These are phyloP conservation scores for Mycotypha africana DNA, from an alignment of 371 early-diverging fungal genomes.

Conservation along the genomic window DNA sequence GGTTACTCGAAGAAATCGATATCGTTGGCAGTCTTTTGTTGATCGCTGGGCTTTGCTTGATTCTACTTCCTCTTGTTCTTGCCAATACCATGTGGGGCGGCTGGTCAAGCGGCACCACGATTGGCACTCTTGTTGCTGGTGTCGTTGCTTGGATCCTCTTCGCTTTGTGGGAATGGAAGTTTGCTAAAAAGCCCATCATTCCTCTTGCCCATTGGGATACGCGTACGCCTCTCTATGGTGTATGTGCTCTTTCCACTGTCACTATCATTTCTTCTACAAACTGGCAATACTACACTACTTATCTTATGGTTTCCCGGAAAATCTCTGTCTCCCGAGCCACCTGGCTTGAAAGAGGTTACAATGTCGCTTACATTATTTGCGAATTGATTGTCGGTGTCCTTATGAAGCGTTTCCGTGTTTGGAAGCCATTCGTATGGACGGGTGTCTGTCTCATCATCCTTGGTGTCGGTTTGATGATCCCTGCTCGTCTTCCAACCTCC, in stretches of 20 bases:
- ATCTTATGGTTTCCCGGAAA: constrained; percentile 39
- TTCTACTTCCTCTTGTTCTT: constrained; percentile 40
- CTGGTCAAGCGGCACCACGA: constrained; percentile 23
- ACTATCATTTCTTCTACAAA: constrained; percentile 38
- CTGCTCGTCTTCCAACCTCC: constrained; percentile 31
- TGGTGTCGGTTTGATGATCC: constrained; percentile 38
- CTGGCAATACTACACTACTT: constrained; percentile 33
- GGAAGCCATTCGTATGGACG: constrained; percentile 48
- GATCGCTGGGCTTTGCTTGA: constrained; percentile 31
- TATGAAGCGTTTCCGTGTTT: constrained; percentile 40
- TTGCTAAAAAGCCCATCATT: constrained; percentile 40
- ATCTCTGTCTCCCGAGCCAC: constrained; percentile 18
- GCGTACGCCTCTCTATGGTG: constrained; percentile 39
- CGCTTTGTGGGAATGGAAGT: constrained; percentile 42
- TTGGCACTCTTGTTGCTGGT: constrained; percentile 19
- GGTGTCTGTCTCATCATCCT: constrained; percentile 53
- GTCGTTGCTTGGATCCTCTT: constrained; percentile 22
- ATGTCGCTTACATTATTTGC: constrained; percentile 27
- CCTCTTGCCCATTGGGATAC: constrained; percentile 38
- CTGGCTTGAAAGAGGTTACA: constrained; percentile 35
- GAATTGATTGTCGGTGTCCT: constrained; percentile 27
- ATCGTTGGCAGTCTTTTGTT: constrained; percentile 37
- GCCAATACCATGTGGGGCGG: constrained; percentile 35
- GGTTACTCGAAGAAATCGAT: constrained; percentile 39
- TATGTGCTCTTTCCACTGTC: constrained; percentile 35